Evolutionary conservation across 495 filamentous ascomycete species (phyloP), one percentile per base, ranked within the genome.

Genomic region (Articulospora tetracladia): DNA sequence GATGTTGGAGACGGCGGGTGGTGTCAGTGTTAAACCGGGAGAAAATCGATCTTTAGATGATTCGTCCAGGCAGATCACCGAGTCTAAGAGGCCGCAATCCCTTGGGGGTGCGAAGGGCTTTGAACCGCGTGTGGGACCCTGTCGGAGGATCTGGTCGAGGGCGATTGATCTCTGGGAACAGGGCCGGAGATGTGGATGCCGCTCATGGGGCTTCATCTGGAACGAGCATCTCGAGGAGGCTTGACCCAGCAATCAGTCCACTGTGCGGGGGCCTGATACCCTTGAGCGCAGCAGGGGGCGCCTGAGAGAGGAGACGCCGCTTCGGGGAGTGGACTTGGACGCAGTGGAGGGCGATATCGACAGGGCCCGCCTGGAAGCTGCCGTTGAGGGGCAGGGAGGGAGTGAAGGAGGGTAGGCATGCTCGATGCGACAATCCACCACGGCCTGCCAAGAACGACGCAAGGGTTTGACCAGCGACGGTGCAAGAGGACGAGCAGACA

Each of bases 11-110:
- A 46, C 25, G 25, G 24, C n/a, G 26, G 20, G 50, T 25, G 27
- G 27, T 4, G 56, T 51, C 48, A 51, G 30, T 56, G 51, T 64
- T 44, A 48, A 49, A 63, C 57, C 52, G 57, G 57, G 55, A 64
- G 56, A 52, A 63, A 55, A 58, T 41, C 30, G 26, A 41, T 46
- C 57, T 47, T 59, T 34, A 55, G 61, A 63, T 24, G 56, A 55
- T 52, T 55, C 51, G 48, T 47, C 51, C 46, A 15, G 27, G 39
- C 3, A 3, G 39, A 8, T 11, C 8, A 34, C 7, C 15, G 30
- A 57, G 54, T 50, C 49, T 25, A 28, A 58, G 55, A 44, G 39
- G 49, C 8, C 24, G 46, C 50, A 19, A 30, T 54, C 24, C 19
- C 53, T 34, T 2, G 1, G 32, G 24, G 20, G 20, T 20, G 1